Percentiles rank a stretch among this genome's conserved stretches.
Evolutionary conservation across 2,329 filamentous ascomycete species (phyloP).

Genomic region (Pestalotiopsis sp.): DNA sequence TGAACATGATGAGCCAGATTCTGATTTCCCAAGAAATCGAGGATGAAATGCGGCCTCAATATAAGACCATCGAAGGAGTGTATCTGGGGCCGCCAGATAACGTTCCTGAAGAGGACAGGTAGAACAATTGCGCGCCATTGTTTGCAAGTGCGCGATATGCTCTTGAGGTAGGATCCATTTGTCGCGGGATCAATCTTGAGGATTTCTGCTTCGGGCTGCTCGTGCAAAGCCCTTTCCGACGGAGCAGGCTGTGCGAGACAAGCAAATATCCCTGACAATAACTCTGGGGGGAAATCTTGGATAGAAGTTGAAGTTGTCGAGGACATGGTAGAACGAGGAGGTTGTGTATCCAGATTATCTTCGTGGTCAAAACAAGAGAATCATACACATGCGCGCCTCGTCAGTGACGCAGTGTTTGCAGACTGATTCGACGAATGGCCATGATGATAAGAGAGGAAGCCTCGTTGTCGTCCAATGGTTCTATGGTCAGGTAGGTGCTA

Average conservation of each 20-base stretch:
- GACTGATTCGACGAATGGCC: too few relatives aligned
- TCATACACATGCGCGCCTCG: too few relatives aligned
- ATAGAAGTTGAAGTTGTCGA: not conserved
- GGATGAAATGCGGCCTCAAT: constrained; percentile 35
- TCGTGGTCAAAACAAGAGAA: not conserved
- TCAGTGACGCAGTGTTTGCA: too few relatives aligned
- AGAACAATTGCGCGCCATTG: constrained; percentile 52
- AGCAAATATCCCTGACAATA: constrained; percentile 58
- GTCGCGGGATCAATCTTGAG: constrained; percentile 35
- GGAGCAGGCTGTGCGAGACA: constrained; percentile 51
- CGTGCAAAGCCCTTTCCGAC: constrained; percentile 47
- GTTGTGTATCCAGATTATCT: not conserved
- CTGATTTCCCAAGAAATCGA: constrained; percentile 38
- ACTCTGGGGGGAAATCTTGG: constrained; percentile 56
- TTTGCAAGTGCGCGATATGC: constrained; percentile 52
- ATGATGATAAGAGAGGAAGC: too few relatives aligned
- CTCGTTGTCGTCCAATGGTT: too few relatives aligned
- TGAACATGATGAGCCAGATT: constrained; percentile 39
- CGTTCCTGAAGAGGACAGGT: constrained; percentile 59
- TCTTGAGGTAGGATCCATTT: constrained; percentile 48
- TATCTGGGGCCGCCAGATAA: constrained; percentile 37
- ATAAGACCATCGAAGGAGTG: constrained; percentile 25
- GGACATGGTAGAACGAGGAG: not conserved
- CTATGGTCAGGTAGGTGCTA: too few relatives aligned
- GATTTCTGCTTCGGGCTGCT: constrained; percentile 44